Conservation (phyloP, 1,139 yeast genomes). For the Blastobotrys capitulatus region DNA sequence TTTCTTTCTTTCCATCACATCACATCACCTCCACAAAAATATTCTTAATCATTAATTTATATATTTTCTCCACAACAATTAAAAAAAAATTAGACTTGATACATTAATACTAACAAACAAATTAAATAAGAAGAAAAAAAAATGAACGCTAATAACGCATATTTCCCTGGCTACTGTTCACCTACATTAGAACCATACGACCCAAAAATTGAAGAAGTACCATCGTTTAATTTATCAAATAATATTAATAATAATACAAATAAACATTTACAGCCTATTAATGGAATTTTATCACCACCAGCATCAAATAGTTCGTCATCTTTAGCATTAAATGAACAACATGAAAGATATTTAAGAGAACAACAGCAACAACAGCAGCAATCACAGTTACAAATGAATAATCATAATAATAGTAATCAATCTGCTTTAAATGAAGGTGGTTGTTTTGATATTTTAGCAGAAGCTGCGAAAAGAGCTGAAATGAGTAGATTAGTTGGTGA, state of each 20-base stretch:
- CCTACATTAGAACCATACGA: constrained; percentile 11
- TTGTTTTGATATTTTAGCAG: constrained; percentile 27
- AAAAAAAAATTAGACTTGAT: too few relatives aligned
- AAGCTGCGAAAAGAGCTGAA: constrained; percentile 32
- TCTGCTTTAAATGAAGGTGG: neutral
- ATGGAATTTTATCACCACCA: constrained; percentile 8
- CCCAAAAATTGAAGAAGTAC: neutral
- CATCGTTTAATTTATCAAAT: neutral
- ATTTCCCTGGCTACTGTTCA: constrained; percentile 20
- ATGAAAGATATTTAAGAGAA: neutral
- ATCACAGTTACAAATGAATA: too few relatives aligned
- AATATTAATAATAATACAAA: neutral
- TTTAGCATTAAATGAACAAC: constrained; percentile 1
- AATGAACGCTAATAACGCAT: constrained; percentile 3
- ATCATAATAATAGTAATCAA: too few relatives aligned
- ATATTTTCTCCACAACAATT: too few relatives aligned
- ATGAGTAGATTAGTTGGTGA: constrained; percentile 26
- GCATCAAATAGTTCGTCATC: constrained; percentile 7
- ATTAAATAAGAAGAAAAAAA: too few relatives aligned
- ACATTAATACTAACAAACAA: too few relatives aligned
- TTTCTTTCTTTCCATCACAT: too few relatives aligned
- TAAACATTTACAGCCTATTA: too few relatives aligned
- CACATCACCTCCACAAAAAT: too few relatives aligned
- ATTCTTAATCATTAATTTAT: too few relatives aligned
- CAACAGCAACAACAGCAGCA: neutral